Conservation (phyloP, 805 yeast genomes). For the Candida ipomoeae region DNA sequence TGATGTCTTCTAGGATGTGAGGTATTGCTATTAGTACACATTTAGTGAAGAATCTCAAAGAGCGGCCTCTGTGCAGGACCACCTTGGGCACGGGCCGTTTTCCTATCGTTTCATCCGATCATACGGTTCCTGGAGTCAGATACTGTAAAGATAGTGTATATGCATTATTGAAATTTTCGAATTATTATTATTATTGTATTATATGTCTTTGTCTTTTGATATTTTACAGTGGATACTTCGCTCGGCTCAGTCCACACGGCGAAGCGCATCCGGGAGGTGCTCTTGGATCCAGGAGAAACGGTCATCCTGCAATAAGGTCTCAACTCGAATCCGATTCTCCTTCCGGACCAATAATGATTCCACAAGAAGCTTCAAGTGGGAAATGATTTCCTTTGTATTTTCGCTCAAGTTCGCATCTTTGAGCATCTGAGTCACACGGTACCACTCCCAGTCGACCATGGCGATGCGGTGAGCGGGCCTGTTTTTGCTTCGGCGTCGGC, state of each 20-base stretch:
- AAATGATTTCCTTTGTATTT: conserved; percentile 9
- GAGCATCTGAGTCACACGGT: conserved; percentile 24
- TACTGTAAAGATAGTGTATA: neutral
- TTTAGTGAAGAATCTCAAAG: conserved; percentile 3
- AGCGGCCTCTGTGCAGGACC: neutral
- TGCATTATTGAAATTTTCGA: neutral
- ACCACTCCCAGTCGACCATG: conserved; percentile 90
- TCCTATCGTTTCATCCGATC: too few relatives aligned
- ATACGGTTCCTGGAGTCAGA: too few relatives aligned
- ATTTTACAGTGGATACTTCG: neutral
- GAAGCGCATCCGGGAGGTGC: conserved; percentile 14
- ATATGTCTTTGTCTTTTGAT: neutral
- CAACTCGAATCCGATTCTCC: conserved; percentile 27
- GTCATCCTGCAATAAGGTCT: conserved; percentile 14
- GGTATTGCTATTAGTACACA: neutral
- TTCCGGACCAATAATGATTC: conserved; percentile 36
- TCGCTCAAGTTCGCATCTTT: conserved; percentile 7
- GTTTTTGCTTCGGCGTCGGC: conserved; percentile 42
- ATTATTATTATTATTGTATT: neutral
- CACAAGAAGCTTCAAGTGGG: conserved; percentile 25
- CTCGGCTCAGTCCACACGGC: neutral
- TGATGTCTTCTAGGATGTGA: conserved; percentile 2
- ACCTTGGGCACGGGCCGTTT: neutral
- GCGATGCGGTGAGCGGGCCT: conserved; percentile 87
- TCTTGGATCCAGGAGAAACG: conserved; percentile 26